Percentiles rank a stretch among this genome's conserved stretches.
These are phyloP conservation scores for Talaromyces wortmannii DNA, from an alignment of 495 filamentous ascomycete species.

Conservation along the genomic window DNA sequence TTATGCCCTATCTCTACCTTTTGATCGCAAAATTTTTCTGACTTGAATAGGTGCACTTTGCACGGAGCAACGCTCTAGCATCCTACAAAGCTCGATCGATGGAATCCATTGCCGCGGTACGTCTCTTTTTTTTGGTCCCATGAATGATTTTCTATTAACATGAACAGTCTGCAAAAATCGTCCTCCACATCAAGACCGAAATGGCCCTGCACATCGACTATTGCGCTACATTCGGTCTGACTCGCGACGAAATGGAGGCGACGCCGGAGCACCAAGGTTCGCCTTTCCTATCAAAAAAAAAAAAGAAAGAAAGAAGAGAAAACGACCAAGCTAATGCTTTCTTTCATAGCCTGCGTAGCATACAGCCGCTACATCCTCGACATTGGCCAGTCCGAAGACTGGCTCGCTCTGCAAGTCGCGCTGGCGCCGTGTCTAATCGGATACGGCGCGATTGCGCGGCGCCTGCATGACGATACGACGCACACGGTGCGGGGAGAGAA, in stretches of 20 bases:
- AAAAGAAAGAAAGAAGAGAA: background rate
- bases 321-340: background rate
- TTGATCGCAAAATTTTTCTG: background rate
- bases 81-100: slow-evolving; percentile 74
- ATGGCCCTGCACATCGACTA: slow-evolving; percentile 75
- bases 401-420: slow-evolving; percentile 73
- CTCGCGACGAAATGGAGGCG: slow-evolving; percentile 63
- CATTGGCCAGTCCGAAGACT: slow-evolving; percentile 79
- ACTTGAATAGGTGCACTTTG: slow-evolving; percentile 64
- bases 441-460: slow-evolving; percentile 68
- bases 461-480: slow-evolving; percentile 50
- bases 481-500: slow-evolving; percentile 41
- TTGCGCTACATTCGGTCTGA: slow-evolving; percentile 74
- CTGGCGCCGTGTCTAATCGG: slow-evolving; percentile 82
- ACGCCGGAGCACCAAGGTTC: slow-evolving; percentile 68
- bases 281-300: slow-evolving; percentile 17
- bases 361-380: slow-evolving; percentile 76
- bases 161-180: slow-evolving; percentile 57
- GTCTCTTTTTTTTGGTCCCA: slow-evolving; percentile 3
- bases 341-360: slow-evolving; percentile 32
- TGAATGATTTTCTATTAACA: background rate
- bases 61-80: slow-evolving; percentile 74
- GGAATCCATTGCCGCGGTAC: slow-evolving; percentile 59
- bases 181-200: slow-evolving; percentile 70
- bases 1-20: background rate